A percentile compares a stretch with the other conserved stretches of the same genome.
These are phyloP conservation scores for Penicillium lividum DNA, from an alignment of 495 filamentous ascomycete species.

Conservation along the genomic window DNA sequence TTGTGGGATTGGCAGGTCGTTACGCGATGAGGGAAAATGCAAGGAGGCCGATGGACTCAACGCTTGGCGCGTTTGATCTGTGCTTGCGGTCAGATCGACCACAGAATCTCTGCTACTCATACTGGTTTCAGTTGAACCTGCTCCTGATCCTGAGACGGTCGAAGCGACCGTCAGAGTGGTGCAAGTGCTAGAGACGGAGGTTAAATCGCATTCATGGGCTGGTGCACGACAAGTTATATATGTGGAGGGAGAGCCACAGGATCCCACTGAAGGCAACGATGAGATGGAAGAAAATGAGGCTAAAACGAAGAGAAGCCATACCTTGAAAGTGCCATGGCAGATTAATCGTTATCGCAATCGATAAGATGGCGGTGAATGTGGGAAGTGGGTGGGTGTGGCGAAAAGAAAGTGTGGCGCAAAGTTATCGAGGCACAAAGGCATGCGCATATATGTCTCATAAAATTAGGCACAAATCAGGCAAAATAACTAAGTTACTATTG, in stretches of 20 bases:
- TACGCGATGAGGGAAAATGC: not conserved
- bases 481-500: too few relatives aligned
- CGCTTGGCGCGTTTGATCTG: not conserved
- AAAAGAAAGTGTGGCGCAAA: too few relatives aligned
- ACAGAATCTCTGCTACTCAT: conserved; percentile 23
- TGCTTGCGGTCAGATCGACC: conserved; percentile 19
- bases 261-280: too few relatives aligned
- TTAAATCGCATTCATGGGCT: not conserved
- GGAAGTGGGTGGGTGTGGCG: not conserved
- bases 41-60: not conserved
- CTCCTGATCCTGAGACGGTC: not conserved
- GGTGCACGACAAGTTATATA: not conserved
- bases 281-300: not conserved
- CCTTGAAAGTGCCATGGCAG: too few relatives aligned
- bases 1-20: not conserved
- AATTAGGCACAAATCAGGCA: too few relatives aligned
- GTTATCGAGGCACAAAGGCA: too few relatives aligned
- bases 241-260: not conserved
- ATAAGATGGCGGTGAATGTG: conserved; percentile 33
- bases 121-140: not conserved
- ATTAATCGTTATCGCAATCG: conserved; percentile 2
- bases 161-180: not conserved
- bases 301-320: too few relatives aligned
- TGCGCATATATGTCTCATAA: too few relatives aligned
- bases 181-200: not conserved